These are phyloP conservation scores for Coriolopsis trogii DNA, from an alignment of 1,284 basidiomycete species.

Conservation along the genomic window DNA sequence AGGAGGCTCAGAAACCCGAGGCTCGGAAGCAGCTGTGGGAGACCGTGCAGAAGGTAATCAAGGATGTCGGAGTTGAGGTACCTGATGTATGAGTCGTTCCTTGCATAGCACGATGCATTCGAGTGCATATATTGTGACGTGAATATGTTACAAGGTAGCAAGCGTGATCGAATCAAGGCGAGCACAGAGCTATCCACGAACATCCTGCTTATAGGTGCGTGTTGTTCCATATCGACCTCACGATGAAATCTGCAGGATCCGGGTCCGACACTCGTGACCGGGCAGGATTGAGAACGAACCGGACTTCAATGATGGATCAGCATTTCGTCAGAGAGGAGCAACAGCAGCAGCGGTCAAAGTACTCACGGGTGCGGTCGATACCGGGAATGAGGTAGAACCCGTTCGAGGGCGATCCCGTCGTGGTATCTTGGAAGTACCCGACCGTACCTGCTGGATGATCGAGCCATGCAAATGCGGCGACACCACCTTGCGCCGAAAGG, in stretches of 20 bases:
- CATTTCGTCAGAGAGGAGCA: no score
- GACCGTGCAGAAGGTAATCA: no score
- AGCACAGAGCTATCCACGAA: no score
- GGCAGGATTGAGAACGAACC: slow-evolving; percentile 44
- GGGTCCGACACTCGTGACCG: slow-evolving; percentile 43
- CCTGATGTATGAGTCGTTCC: no score
- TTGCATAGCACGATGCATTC: no score
- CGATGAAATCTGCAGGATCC: slow-evolving; percentile 49
- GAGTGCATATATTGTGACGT: no score
- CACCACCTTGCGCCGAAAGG: slow-evolving; percentile 54
- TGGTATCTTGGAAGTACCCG: slow-evolving; percentile 53
- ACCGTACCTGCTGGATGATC: slow-evolving; percentile 58
- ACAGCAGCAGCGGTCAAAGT: no score
- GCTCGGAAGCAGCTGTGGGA: no score
- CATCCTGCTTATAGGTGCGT: slow-evolving; percentile 47
- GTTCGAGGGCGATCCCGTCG: slow-evolving; percentile 46
- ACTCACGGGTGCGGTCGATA: slow-evolving; percentile 49
- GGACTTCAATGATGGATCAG: slow-evolving; percentile 40
- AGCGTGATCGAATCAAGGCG: no score
- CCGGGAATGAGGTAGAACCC: slow-evolving; percentile 59
- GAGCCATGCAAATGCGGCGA: slow-evolving; percentile 61
- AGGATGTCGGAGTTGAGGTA: no score
- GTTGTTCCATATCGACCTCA: slow-evolving; percentile 62
- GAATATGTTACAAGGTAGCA: no score
- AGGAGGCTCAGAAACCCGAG: no score